Base-by-base conservation (phyloP, 2,329 filamentous ascomycete species). In the Hortaea werneckii region DNA sequence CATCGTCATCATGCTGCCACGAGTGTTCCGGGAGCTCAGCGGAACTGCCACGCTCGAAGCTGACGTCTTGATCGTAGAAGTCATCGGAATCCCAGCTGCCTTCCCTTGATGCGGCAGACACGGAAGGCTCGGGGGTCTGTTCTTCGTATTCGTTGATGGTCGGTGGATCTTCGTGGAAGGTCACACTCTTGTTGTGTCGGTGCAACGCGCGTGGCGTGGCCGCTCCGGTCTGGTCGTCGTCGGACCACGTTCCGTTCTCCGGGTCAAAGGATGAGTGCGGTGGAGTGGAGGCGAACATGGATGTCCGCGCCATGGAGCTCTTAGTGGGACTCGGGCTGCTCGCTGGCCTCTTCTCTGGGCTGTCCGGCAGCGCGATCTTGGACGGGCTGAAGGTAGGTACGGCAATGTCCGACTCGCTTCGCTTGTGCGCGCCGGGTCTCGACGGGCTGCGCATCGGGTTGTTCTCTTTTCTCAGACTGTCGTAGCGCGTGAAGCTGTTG, bases 111-210 rank as follows among this genome's bases (percentile, higher is more conserved):
- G 86, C 87, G 26, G 94, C 75, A 0, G 89, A 94, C 3, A 63
- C 56, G 1, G 90, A 95, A n/a, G 94, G 79, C 61, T 95, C 92
- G 8, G 92, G 92, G 2, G 92, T 98, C 30, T 87, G 85, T 85
- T 95, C 89, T 67, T 96, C 92, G 65, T 96, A 98, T 68, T 98
- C 92, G 62, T 96, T 95, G 59, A 98, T 78, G 62, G 94, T 86
- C 26, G 92, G 92, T 20, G 90, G 90, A 1, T 87, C 88, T 34
- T 83, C 85, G 67, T 96, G 88, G 63, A 98, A 98, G 0, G 90
- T 98, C 48, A 98, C 92, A 59, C 89, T 95, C 74, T 98, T 98
- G 41, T 87, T 82, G 67, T 95, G 86, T 44, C 88, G 84, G 62
- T 87, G 84, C 37, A 88, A 74, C 7, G 75, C 76, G 53, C 79